phyloP scores from a whole-genome alignment of 805 yeast genomes.

The Teunomyces atbi region DNA sequence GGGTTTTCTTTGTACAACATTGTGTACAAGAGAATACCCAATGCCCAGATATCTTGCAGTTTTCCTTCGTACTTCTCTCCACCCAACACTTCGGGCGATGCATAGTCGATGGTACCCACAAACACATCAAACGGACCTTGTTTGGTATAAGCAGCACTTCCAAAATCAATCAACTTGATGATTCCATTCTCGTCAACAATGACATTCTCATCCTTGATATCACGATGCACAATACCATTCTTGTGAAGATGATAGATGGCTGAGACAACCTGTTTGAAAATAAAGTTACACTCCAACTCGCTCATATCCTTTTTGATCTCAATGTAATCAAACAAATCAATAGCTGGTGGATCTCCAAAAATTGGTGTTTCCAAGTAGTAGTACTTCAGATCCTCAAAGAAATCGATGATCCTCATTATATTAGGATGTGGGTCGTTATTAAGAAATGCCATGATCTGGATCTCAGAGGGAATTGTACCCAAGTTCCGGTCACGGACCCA shows the following conservation, averaged over 20 bases:
- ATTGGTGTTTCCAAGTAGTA: conserved; percentile 91
- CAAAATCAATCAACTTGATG: conserved; percentile 88
- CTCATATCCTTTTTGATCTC: conserved; percentile 81
- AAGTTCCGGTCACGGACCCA: conserved; percentile 92
- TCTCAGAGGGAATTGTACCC: conserved; percentile 96
- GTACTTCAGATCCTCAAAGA: conserved; percentile 86
- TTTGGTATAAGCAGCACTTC: conserved; percentile 85
- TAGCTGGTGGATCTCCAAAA: conserved; percentile 86
- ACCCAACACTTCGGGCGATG: conserved; percentile 91
- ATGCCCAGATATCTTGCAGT: conserved; percentile 97
- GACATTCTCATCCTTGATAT: conserved; percentile 91
- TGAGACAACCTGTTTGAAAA: conserved; percentile 74
- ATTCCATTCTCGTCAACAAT: conserved; percentile 81
- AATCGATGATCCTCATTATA: conserved; percentile 81
- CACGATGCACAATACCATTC: conserved; percentile 89
- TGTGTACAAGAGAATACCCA: conserved; percentile 88
- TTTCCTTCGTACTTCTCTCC: conserved; percentile 90
- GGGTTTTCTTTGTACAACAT: conserved; percentile 93
- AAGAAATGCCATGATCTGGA: conserved; percentile 85
- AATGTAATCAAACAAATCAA: conserved; percentile 88
- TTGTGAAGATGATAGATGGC: conserved; percentile 81
- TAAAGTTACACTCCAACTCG: conserved; percentile 73
- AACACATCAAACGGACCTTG: conserved; percentile 97
- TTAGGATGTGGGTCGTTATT: conserved; percentile 80
- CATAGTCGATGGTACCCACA: conserved; percentile 96